Evolutionary conservation across 148 eudicot genomes (phyloP).

Genomic region (Camellia granthamiana): DNA sequence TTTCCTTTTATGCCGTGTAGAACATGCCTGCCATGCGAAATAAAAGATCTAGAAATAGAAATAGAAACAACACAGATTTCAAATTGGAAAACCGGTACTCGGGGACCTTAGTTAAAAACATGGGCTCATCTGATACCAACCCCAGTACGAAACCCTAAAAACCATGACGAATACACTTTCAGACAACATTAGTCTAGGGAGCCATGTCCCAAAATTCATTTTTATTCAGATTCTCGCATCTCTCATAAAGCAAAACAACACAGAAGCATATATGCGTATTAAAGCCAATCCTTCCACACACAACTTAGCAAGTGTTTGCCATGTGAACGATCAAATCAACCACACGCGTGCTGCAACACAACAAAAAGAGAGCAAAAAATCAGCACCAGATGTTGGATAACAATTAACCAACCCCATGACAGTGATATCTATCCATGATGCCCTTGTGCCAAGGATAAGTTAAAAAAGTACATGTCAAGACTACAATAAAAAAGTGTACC

Average conservation of each 20-base stretch:
- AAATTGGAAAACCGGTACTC: neutral
- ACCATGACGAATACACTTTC: neutral
- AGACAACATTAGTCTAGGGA: neutral
- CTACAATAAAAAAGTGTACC: neutral
- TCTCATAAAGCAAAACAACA: neutral
- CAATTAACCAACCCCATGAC: neutral
- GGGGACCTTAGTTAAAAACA: neutral
- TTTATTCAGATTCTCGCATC: conserved; percentile 8
- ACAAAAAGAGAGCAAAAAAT: neutral
- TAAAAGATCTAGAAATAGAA: too few species aligned
- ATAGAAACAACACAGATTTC: neutral
- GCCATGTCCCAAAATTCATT: neutral
- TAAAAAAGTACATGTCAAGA: neutral
- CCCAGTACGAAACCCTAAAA: neutral
- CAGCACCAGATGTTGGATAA: neutral
- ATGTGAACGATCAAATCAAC: conserved; percentile 74
- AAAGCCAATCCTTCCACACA: neutral
- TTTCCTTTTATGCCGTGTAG: too few species aligned
- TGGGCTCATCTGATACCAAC: neutral
- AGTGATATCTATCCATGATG: neutral
- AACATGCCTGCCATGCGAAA: too few species aligned
- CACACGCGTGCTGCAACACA: conserved; percentile 64
- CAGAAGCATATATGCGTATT: too few species aligned
- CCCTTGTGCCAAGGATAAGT: too few species aligned
- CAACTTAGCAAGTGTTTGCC: conserved; percentile 40